Conservation (phyloP, 306 rosid genomes). For the Senna tora region DNA sequence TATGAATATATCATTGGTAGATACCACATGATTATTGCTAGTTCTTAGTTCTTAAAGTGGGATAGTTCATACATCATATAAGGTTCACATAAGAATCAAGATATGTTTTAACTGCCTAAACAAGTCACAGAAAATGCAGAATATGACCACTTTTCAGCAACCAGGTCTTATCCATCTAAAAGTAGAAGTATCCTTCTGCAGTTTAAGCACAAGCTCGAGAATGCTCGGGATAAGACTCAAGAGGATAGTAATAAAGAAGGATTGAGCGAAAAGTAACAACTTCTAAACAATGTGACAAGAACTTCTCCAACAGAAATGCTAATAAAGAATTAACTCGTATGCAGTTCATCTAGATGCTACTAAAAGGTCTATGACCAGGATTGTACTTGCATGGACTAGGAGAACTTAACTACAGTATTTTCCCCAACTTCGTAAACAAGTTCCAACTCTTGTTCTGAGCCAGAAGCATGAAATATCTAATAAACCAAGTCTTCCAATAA, state of each 20-base stretch:
- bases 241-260: not conserved
- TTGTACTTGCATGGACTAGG: not conserved
- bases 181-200: not conserved
- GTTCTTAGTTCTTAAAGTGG: not conserved
- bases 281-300: not conserved
- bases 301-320: not conserved
- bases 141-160: not conserved
- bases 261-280: constrained; percentile 1
- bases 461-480: not conserved
- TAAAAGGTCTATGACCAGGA: not conserved
- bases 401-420: not conserved
- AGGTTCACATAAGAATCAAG: not conserved
- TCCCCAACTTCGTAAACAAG: not conserved
- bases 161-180: not conserved
- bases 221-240: not conserved
- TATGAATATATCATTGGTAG: not conserved
- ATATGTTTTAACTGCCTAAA: constrained; percentile 3
- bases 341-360: not conserved
- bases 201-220: not conserved
- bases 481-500: not conserved
- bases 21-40: not conserved
- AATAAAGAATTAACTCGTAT: not conserved
- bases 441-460: not conserved
- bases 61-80: not conserved
- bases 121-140: not conserved